These are phyloP conservation scores for Ascochyta rabiei DNA, from an alignment of 2,329 filamentous ascomycete species.

Conservation along the genomic window DNA sequence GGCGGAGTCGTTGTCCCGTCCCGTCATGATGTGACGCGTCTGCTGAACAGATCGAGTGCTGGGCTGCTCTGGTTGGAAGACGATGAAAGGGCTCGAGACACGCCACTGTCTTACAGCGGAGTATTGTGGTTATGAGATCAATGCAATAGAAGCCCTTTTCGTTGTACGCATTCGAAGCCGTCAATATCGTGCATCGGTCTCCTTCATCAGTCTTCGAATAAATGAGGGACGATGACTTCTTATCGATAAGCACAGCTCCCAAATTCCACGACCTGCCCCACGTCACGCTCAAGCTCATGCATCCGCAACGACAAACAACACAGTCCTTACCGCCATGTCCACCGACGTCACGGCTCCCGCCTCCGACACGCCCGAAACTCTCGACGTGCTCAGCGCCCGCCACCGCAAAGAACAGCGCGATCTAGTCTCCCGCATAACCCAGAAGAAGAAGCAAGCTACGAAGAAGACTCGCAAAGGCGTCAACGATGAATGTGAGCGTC, in stretches of 20 bases:
- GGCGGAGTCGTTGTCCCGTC: slow-evolving; percentile 12
- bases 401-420: slow-evolving; percentile 91
- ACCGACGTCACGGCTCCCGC: slow-evolving; percentile 13
- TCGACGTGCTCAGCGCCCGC: slow-evolving; percentile 78
- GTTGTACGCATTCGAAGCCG: too few species aligned
- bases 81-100: not conserved
- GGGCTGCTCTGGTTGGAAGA: not conserved
- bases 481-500: slow-evolving; percentile 66
- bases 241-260: not conserved
- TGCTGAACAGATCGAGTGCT: not conserved
- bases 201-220: too few species aligned
- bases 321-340: slow-evolving; percentile 14
- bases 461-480: slow-evolving; percentile 72
- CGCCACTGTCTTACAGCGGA: not conserved
- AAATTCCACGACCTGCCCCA: not conserved
- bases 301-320: not conserved
- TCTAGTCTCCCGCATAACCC: slow-evolving; percentile 81
- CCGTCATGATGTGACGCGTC: slow-evolving; percentile 5
- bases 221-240: not conserved
- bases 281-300: not conserved
- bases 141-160: too few species aligned
- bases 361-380: slow-evolving; percentile 40
- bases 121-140: too few species aligned
- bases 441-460: slow-evolving; percentile 95
- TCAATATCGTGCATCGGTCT: too few species aligned